Base-by-base conservation (phyloP, 306 rosid genomes). In the Macrotyloma uniflorum region DNA sequence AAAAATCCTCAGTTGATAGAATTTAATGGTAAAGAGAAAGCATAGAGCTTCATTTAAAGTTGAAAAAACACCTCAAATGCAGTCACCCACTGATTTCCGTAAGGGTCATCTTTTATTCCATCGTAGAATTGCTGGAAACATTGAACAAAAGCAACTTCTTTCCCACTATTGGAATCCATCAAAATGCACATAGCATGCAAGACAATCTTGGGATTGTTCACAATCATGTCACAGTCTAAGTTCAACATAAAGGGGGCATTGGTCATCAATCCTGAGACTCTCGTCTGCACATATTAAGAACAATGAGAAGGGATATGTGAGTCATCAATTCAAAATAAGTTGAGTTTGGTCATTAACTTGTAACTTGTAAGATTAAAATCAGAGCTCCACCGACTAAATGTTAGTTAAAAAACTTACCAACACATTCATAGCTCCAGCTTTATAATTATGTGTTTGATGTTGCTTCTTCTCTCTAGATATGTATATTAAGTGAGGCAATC, bases 361-460 rank as follows among this genome's bases (percentile, higher is more conserved):
- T 13, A 40, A 30, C 16, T 5, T 64, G 12, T 23, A 26, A n/a
- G n/a, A n/a, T n/a, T n/a, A n/a, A n/a, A n/a, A 26, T 26, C 28
- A 1, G 28, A 26, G 28, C n/a, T n/a, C 12, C 14, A 23, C 1
- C 32, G 11, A 33, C 36, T 4, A 40, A 30, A 7, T 5, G 7
- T 24, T 38, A 10, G 42, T 22, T 18, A 16, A 47, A 12, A 32
- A 76, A 82, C 47, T 80, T 81, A 89, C 93, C 76, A 89, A 75
- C 30, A 38, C 88, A 58, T 93, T 93, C 94, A 89, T 91, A 40
- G 94, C 93, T 5, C 98, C 98, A 1, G 94, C 94, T 85, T 93
- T 93, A 78, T 84, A 84, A 36, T 88, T 38, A 9, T 80, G 74
- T 86, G 94, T 12, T 83, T 51, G 35, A 4, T 84, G 54, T 18